Conservation (phyloP, 2,329 filamentous ascomycete genomes). For the Apiospora marii region DNA sequence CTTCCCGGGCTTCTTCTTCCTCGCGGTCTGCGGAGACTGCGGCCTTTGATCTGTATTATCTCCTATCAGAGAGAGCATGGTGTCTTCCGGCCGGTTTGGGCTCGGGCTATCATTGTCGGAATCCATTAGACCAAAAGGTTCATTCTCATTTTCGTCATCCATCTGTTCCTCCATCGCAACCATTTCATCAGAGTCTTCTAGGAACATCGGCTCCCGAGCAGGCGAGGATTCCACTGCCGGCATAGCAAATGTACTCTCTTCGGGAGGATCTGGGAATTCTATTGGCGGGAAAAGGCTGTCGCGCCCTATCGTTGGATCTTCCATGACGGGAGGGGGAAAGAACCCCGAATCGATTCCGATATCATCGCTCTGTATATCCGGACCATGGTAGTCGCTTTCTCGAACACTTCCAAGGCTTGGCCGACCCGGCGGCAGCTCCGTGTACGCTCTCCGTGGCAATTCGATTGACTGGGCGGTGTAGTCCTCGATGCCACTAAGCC, state of each 20-base stretch:
- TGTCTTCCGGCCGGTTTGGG: slow-evolving; percentile 30
- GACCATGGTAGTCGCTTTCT: slow-evolving; percentile 58
- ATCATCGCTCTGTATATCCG: slow-evolving; percentile 49
- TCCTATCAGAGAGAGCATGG: slow-evolving; percentile 28
- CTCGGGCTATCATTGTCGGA: slow-evolving; percentile 36
- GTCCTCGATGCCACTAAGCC: slow-evolving; percentile 62
- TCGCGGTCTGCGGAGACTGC: slow-evolving; percentile 35
- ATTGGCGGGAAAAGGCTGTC: slow-evolving; percentile 42
- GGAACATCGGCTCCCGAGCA: slow-evolving; percentile 47
- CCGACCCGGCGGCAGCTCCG: slow-evolving; percentile 56
- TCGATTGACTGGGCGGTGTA: slow-evolving; percentile 67
- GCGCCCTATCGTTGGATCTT: slow-evolving; percentile 50
- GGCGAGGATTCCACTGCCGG: slow-evolving; percentile 61
- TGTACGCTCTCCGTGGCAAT: slow-evolving; percentile 60
- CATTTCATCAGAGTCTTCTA: neutral
- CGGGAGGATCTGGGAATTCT: slow-evolving; percentile 30
- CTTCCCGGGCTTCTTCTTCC: slow-evolving; percentile 53
- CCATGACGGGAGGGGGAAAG: slow-evolving; percentile 56
- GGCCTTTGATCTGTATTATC: slow-evolving; percentile 22
- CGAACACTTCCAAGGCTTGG: slow-evolving; percentile 58
- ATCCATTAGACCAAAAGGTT: slow-evolving; percentile 26
- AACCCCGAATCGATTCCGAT: slow-evolving; percentile 58
- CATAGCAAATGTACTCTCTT: slow-evolving; percentile 54
- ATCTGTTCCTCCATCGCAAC: slow-evolving; percentile 27
- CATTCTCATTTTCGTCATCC: slow-evolving; percentile 27